Base-by-base conservation (phyloP, 768 basidiomycete species). In the Gautieria morchelliformis region DNA sequence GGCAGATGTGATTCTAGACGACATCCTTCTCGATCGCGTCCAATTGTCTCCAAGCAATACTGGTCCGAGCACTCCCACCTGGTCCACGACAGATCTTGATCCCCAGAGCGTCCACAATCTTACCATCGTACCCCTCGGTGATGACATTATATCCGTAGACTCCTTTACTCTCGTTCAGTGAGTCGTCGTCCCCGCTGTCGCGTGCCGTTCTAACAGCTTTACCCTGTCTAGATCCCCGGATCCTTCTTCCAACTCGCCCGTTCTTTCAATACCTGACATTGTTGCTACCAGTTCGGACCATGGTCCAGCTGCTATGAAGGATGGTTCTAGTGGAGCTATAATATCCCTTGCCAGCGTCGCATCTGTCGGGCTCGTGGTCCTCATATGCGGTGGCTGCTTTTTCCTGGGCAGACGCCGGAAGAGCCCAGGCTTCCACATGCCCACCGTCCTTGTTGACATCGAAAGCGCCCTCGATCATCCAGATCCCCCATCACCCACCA, bases 371-470 rank as follows among this genome's bases (percentile, higher is more conserved):
- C 27, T 57, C 22, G 56, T 57, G 19, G 56, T 57, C 47, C 27
- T 40, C 15, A 22, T 50, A 19, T 57, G 56, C 46, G 35, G 56
- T 8, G 35, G 22, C 44, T 57, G 56, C 46, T 57, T 50, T 39
- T 57, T 57, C 14, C 46, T 57, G 20, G 48, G 35, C 22, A 33
- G 37, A 37, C 35, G 46, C 19, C 46, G 46, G 5, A 47, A 41
- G 20, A 32, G 46, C 24, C 56, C 56, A 20, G 56, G 56, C 4
- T 57, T 57, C 24, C 56, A 57, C 32, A 57, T 57, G 56, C 56
- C 56, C 19, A 48, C 46, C 17, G 46, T 57, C 1, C 56, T 57
- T 20, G 56, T 57, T n/a, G 35, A 49, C 24, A 40, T 47, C 46
- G 48, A 47, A 17, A 35, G 11, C 37, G 51, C 33, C 24, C 35